A percentile compares a stretch with the other conserved stretches of the same genome.
Evolutionary conservation across 306 rosid genomes (phyloP).

Genomic region (Acacia confusa): DNA sequence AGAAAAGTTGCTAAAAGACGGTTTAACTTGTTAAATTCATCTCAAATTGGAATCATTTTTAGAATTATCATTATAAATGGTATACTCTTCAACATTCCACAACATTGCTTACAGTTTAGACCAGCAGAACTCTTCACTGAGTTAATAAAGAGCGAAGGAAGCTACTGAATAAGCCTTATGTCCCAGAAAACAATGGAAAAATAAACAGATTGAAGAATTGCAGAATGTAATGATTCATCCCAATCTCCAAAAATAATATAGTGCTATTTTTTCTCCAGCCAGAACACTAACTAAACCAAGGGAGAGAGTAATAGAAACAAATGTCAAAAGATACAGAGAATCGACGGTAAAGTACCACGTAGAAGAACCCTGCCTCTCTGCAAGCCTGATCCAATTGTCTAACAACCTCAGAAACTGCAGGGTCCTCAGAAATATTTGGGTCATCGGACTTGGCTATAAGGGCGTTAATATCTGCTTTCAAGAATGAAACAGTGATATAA

Average conservation of each 20-base stretch:
- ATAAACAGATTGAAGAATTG: background rate
- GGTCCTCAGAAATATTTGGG: constrained; percentile 66
- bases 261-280: too few relatives aligned
- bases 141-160: background rate
- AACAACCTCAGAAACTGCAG: constrained; percentile 61
- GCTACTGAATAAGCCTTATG: background rate
- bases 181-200: background rate
- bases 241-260: background rate
- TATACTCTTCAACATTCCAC: too few relatives aligned
- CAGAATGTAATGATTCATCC: constrained; percentile 1
- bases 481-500: background rate
- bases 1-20: background rate
- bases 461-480: constrained; percentile 62
- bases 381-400: constrained; percentile 82
- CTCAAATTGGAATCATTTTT: background rate
- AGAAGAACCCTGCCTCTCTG: constrained; percentile 86
- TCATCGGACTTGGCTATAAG: constrained; percentile 70
- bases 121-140: background rate
- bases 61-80: background rate
- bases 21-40: background rate
- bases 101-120: too few relatives aligned
- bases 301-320: background rate
- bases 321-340: background rate
- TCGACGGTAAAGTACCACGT: constrained; percentile 58
- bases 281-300: background rate